These are phyloP conservation scores for Rhinocladiella similis DNA, from an alignment of 2,329 filamentous ascomycete genomes.

Conservation along the genomic window DNA sequence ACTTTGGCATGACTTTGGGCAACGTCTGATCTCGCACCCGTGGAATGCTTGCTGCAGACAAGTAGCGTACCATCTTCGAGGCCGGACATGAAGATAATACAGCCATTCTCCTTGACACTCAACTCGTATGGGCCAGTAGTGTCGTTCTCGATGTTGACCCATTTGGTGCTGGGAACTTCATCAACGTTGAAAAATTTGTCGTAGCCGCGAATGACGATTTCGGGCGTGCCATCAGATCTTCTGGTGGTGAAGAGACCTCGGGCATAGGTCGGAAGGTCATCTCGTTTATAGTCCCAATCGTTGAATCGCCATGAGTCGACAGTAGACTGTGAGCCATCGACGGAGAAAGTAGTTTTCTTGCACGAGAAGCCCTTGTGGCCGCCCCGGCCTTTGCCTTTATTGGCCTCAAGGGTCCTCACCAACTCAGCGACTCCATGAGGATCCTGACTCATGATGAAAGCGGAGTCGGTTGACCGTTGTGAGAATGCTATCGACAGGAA, in stretches of 20 bases:
- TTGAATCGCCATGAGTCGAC: conserved; percentile 92
- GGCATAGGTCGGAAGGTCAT: conserved; percentile 83
- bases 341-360: conserved; percentile 76
- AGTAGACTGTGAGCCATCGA: conserved; percentile 64
- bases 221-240: conserved; percentile 62
- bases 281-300: conserved; percentile 94
- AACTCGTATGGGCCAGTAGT: conserved; percentile 91
- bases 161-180: conserved; percentile 79
- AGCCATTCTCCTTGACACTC: conserved; percentile 98
- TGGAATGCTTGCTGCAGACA: conserved; percentile 99
- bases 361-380: conserved; percentile 65
- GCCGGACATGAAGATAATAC: conserved; percentile 95
- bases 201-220: conserved; percentile 88
- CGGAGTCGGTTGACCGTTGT: neutral
- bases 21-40: conserved; percentile 71
- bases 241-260: conserved; percentile 89
- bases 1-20: conserved; percentile 78
- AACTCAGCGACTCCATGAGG: conserved; percentile 66
- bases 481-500: neutral
- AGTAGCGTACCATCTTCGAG: conserved; percentile 85
- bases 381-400: conserved; percentile 50
- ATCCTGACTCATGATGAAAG: conserved; percentile 65
- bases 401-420: conserved; percentile 62
- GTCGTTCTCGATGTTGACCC: conserved; percentile 72
- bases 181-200: conserved; percentile 98